Evolutionary conservation across 2,329 filamentous ascomycete species (phyloP).

Genomic region (Tolypocladium pustulatum): DNA sequence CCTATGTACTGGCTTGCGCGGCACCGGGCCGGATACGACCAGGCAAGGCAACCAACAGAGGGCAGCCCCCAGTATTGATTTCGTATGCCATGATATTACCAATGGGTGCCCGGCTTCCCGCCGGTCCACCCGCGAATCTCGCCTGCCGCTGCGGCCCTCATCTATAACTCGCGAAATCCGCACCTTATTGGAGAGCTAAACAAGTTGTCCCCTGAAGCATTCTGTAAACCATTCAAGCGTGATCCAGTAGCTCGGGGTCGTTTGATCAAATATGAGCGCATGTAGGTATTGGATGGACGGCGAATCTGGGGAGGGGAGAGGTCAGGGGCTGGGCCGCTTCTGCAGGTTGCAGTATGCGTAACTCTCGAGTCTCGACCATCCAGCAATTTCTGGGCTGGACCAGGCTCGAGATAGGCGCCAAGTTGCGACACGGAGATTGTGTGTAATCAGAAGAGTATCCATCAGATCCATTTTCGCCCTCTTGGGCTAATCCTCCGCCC

Average conservation of each 20-base stretch:
- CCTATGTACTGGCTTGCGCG: background rate
- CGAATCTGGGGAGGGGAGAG: background rate
- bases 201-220: background rate
- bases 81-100: background rate
- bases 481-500: background rate
- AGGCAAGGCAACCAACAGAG: background rate
- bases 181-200: background rate
- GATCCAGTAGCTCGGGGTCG: background rate
- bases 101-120: background rate
- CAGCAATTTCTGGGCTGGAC: background rate
- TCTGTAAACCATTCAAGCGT: background rate
- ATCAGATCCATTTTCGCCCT: background rate
- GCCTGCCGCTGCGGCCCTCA: background rate
- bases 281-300: background rate
- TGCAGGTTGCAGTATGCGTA: constrained; percentile 15
- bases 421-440: background rate
- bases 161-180: background rate
- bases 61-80: background rate
- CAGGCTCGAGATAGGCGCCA: background rate
- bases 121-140: background rate
- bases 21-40: background rate
- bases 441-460: background rate
- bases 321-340: constrained; percentile 15
- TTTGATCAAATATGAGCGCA: background rate
- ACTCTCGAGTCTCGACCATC: background rate